Conservation (phyloP, 83 land plant species). For the Thuja plicata region DNA sequence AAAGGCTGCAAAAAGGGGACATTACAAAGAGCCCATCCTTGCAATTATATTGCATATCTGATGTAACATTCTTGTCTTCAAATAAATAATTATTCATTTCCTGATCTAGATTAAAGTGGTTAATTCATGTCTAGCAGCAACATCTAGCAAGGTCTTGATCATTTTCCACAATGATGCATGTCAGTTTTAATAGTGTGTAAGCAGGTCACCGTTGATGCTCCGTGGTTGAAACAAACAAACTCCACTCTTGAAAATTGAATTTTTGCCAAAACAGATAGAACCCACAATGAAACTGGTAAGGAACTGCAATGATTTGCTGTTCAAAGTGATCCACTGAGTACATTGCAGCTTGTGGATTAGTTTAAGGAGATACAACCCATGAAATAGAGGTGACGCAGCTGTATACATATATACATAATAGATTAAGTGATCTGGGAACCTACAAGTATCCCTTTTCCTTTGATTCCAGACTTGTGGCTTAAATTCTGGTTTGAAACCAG, state of each 20-base stretch:
- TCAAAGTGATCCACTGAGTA: neutral
- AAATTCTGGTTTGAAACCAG: neutral
- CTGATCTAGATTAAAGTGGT: too few species aligned
- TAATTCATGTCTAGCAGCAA: too few species aligned
- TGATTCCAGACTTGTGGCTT: neutral
- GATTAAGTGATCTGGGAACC: neutral
- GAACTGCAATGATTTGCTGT: too few species aligned
- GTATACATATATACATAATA: neutral
- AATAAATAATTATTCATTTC: too few species aligned
- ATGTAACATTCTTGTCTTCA: too few species aligned
- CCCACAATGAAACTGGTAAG: neutral
- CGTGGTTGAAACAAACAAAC: neutral
- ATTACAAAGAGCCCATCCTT: too few species aligned
- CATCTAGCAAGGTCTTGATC: too few species aligned
- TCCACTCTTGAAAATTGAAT: neutral
- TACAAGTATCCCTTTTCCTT: neutral
- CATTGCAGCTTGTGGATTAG: neutral
- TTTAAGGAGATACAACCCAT: neutral
- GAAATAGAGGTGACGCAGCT: neutral
- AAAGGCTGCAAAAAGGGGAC: too few species aligned
- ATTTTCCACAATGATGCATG: too few species aligned
- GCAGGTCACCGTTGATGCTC: too few species aligned
- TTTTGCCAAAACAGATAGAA: neutral
- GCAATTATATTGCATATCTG: too few species aligned
- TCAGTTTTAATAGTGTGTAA: too few species aligned